Conservation (phyloP, 2,329 filamentous ascomycete species). For the Aspergillus sp. region DNA sequence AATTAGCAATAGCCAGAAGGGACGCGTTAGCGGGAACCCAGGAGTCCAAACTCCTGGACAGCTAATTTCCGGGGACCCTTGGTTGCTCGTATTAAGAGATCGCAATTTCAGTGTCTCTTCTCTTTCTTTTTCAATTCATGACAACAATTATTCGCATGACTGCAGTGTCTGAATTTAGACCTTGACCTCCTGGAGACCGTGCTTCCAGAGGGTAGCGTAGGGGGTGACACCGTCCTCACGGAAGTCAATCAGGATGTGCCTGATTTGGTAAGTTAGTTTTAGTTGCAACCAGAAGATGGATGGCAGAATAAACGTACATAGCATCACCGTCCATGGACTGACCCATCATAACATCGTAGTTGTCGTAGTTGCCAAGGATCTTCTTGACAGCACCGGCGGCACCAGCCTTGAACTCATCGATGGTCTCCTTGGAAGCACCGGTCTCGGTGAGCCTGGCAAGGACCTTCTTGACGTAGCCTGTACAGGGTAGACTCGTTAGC, state of each 20-base stretch:
- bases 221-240: slow-evolving; percentile 93
- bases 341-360: slow-evolving; percentile 93
- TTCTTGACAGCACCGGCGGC: slow-evolving; percentile 77
- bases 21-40: slow-evolving; percentile 9
- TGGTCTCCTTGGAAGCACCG: slow-evolving; percentile 62
- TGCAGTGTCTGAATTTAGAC: slow-evolving; percentile 60
- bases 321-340: slow-evolving; percentile 90
- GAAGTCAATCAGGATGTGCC: slow-evolving; percentile 93
- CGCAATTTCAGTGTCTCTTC: slow-evolving; percentile 16
- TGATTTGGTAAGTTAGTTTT: slow-evolving; percentile 35
- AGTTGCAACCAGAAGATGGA: not conserved
- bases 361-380: slow-evolving; percentile 86
- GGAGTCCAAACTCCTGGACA: no score
- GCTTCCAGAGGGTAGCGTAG: slow-evolving; percentile 90
- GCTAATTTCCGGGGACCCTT: not conserved
- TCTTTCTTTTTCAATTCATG: slow-evolving; percentile 27
- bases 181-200: slow-evolving; percentile 86
- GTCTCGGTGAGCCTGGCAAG: slow-evolving; percentile 69
- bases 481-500: not conserved
- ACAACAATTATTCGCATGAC: slow-evolving; percentile 12
- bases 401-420: slow-evolving; percentile 78
- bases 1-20: slow-evolving; percentile 22
- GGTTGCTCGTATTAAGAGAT: slow-evolving; percentile 7
- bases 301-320: slow-evolving; percentile 66
- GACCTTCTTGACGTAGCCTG: slow-evolving; percentile 89